These are phyloP conservation scores for Penstemon davidsonii DNA, from an alignment of 257 asterid genomes.

Conservation along the genomic window DNA sequence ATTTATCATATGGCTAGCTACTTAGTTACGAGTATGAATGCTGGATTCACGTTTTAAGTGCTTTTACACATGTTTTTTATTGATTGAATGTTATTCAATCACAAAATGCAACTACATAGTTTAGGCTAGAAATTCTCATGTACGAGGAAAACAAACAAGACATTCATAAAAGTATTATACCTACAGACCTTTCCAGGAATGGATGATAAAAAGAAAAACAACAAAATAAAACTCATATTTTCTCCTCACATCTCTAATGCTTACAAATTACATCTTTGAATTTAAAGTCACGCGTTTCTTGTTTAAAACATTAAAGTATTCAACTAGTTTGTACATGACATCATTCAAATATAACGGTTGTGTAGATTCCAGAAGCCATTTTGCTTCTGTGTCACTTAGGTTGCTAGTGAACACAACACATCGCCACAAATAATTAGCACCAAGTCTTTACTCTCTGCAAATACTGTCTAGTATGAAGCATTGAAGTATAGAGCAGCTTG, in stretches of 20 bases:
- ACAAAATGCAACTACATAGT: no score
- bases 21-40: no score
- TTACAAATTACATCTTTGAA: conserved; percentile 75
- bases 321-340: conserved; percentile 80
- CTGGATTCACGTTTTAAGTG: no score
- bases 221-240: no score
- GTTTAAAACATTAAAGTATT: conserved; percentile 57
- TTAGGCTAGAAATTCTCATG: no score
- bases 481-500: conserved; percentile 94
- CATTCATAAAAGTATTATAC: no score
- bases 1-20: no score
- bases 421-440: conserved; percentile 80
- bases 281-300: conserved; percentile 77
- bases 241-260: conserved; percentile 58
- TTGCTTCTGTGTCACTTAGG: conserved; percentile 78
- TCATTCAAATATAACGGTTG: conserved; percentile 88
- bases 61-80: no score
- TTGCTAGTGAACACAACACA: conserved; percentile 78
- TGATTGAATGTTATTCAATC: no score
- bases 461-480: conserved; percentile 72
- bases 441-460: conserved; percentile 80
- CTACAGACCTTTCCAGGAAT: no score
- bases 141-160: no score
- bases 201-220: no score
- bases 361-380: conserved; percentile 85